phyloP scores from a whole-genome alignment of 305 asterid genomes.

The Ilex paraguariensis region DNA sequence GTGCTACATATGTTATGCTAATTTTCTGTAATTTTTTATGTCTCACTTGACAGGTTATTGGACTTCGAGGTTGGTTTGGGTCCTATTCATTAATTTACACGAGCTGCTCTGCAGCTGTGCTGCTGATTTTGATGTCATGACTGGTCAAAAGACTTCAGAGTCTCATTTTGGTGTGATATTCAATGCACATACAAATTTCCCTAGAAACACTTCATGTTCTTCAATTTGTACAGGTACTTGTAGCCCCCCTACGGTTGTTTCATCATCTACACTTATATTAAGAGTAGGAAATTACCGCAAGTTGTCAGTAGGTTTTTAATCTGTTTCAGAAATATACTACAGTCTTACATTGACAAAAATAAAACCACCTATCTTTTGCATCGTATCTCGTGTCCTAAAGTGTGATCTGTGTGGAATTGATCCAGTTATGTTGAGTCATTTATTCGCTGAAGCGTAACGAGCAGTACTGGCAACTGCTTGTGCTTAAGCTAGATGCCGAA shows the following conservation, averaged over 20 bases:
- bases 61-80: conserved; percentile 8
- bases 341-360: neutral
- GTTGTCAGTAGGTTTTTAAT: neutral
- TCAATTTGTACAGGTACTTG: neutral
- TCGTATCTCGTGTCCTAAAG: too few species aligned
- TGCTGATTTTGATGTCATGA: conserved; percentile 1
- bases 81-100: conserved; percentile 12
- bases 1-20: neutral
- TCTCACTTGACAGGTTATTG: conserved; percentile 12
- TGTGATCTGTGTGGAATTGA: too few species aligned
- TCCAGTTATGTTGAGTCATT: too few species aligned
- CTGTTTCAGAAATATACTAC: neutral
- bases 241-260: neutral
- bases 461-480: too few species aligned
- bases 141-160: too few species aligned
- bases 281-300: neutral
- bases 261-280: neutral
- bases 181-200: neutral
- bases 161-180: neutral
- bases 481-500: too few species aligned
- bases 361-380: too few species aligned
- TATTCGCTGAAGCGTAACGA: too few species aligned
- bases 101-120: conserved; percentile 3
- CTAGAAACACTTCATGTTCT: neutral
- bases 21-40: neutral